Base-by-base conservation (phyloP, 164 flowering plant genomes). In the Hamamelis virginiana region DNA sequence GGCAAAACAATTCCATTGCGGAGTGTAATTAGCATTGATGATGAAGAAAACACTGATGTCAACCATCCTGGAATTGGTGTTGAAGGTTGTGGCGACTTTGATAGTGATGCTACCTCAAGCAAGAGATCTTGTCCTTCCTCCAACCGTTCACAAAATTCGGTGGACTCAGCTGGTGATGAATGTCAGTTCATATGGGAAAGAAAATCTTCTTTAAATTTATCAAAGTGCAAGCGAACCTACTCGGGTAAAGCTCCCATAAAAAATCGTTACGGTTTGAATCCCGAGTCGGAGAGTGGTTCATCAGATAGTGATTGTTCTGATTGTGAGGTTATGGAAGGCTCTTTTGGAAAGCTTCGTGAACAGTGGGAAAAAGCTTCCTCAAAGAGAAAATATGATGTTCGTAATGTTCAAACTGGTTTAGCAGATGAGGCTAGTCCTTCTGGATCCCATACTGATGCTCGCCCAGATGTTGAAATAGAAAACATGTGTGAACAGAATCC, bases 311-410 rank as follows among this genome's bases (percentile, higher is more conserved):
- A 86, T 65, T 70, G 46, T 66, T 84, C 91, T 66, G 98, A 94
- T 71, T 87, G 90, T 84, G 97, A 91, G 73, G 10, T 89, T 33
- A 73, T 89, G 83, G 91, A 83, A 63, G 87, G 74, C 69, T 77
- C 87, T 64, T 75, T 55, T 14, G 91, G 83, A 11, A 67, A 77
- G 68, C 73, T 90, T 59, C 89, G 82, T 55, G 88, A 88, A 59
- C 81, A 79, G 66, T 91, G 97, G 98, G 87, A 87, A 77, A 85
- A 78, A 63, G 93, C 96, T 72, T 82, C 73, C 27, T 59, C 63
- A 8, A 86, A 57, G 78, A 86, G 78, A 74, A 86, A 74, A 70
- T 33, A 50, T 46, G 77, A 67, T 51, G 27, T 27, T 9, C 48
- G 9, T 18, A 74, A 64, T 60, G 62, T 23, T 69, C 72, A 71